Percentiles rank a stretch among this genome's conserved stretches.
These are phyloP conservation scores for Capsicum baccatum DNA, from an alignment of 257 asterid species.

Conservation along the genomic window DNA sequence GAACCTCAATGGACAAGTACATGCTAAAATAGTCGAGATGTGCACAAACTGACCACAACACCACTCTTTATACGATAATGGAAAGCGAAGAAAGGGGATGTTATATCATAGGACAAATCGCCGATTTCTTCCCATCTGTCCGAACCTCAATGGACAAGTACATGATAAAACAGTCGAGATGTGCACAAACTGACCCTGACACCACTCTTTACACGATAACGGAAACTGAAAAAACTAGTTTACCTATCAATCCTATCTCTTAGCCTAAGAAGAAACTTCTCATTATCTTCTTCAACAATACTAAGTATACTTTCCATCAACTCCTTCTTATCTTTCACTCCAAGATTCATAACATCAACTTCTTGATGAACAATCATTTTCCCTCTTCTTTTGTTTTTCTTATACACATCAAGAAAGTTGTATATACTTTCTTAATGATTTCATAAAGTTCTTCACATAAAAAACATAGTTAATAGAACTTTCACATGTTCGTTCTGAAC, in stretches of 20 bases:
- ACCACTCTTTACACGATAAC: neutral
- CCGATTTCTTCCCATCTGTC: no score
- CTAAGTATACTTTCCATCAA: conserved; percentile 67
- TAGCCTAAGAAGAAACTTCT: conserved; percentile 73
- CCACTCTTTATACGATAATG: neutral
- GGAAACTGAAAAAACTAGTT: neutral
- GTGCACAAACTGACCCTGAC: neutral
- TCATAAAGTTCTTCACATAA: neutral
- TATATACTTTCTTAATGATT: no score
- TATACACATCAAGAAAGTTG: no score
- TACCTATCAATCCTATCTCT: conserved; percentile 86
- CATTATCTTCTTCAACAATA: conserved; percentile 91
- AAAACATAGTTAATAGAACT: no score
- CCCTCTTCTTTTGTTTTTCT: no score
- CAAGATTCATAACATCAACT: conserved; percentile 68
- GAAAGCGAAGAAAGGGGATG: neutral
- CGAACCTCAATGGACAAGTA: no score
- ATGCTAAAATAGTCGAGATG: no score
- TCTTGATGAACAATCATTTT: conserved; percentile 54
- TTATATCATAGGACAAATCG: no score
- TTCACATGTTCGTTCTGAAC: no score
- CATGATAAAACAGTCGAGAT: no score
- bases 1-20: no score
- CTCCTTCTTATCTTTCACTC: conserved; percentile 61
- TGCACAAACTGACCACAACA: neutral